These are phyloP conservation scores for Irpex rosettiformis DNA, from an alignment of 1,284 basidiomycete genomes.

Conservation along the genomic window DNA sequence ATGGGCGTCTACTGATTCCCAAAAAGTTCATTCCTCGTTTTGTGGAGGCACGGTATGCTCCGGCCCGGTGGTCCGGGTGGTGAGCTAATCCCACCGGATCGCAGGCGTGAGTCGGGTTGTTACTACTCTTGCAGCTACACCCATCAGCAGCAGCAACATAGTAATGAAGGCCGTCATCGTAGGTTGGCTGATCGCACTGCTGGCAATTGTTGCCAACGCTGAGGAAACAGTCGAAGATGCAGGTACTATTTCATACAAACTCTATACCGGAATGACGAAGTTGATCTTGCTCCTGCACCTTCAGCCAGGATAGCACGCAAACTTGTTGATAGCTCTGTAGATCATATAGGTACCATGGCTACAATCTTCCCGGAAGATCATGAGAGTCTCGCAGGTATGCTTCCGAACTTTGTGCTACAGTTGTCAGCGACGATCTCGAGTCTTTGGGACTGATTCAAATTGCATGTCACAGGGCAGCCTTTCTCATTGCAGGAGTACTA, in stretches of 20 bases:
- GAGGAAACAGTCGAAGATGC: conserved; percentile 29
- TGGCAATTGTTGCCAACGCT: conserved; percentile 4
- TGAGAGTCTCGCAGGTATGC: conserved; percentile 36
- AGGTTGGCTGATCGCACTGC: neutral
- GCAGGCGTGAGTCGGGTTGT: too few relatives aligned
- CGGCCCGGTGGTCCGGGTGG: neutral
- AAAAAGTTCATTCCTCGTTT: neutral
- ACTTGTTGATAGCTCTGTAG: conserved; percentile 36
- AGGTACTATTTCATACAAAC: conserved; percentile 19
- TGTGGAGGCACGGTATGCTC: neutral
- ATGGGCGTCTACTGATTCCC: neutral
- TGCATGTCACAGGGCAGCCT: conserved; percentile 43
- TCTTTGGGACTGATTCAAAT: neutral
- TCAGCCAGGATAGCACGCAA: conserved; percentile 40
- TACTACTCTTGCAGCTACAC: neutral
- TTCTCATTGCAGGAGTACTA: conserved; percentile 65
- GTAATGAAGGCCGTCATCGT: neutral
- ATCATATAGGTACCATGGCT: conserved; percentile 45
- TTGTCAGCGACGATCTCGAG: neutral
- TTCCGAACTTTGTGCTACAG: neutral
- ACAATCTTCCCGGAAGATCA: conserved; percentile 44
- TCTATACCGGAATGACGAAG: neutral
- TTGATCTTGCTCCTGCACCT: conserved; percentile 7
- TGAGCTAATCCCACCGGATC: neutral
- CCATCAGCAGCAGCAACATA: neutral